Base-by-base conservation (phyloP, 306 rosid species). In the Casuarina cunninghamiana region DNA sequence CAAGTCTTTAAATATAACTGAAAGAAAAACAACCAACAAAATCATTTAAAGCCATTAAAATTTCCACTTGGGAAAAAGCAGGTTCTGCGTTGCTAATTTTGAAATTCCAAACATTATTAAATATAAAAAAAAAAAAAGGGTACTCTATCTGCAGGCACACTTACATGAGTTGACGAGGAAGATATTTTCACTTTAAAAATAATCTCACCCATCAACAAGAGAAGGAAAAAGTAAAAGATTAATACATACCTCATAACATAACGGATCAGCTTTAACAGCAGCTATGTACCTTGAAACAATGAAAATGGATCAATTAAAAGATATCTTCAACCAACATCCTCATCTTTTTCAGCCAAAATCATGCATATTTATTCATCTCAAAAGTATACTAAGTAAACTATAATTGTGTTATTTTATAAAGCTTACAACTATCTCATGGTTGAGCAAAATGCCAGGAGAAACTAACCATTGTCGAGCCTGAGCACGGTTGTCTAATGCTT, bases 231-330 rank as follows among this genome's bases (percentile, higher is more conserved):
- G 41, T 39, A 6, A 77, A 82, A 78, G 69, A 81, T 74, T n/a
- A 67, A 73, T 46, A 19, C 38, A 71, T 88, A 93, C 97, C 99
- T 95, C 99, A 79, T 95, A 95, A 84, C 99, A 93, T 81, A 95
- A 81, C 77, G 99, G 99, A 83, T 95, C 99, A 0, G 97, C 94
- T 83, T 88, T 95, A 75, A 95, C 86, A 72, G 99, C 97, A 77
- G 99, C 97, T 91, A 88, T 93, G 76, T 91, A 95, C 97, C 99
- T 93, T 83, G 6, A 83, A 80, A 38, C 78, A 84, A 51, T 76
- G 53, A 48, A 87, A 80, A 73, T 45, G 60, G 32, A 83, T 11
- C 71, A 62, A 4, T 10, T 38, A 78, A 82, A 38, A 62, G 13
- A 86, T 53, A 26, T 61, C 75, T 69, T 81, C 73, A 46, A 62